Conservation (phyloP, 228 moss, liverwort and hornwort species). For the Sphagnum magellanicum region DNA sequence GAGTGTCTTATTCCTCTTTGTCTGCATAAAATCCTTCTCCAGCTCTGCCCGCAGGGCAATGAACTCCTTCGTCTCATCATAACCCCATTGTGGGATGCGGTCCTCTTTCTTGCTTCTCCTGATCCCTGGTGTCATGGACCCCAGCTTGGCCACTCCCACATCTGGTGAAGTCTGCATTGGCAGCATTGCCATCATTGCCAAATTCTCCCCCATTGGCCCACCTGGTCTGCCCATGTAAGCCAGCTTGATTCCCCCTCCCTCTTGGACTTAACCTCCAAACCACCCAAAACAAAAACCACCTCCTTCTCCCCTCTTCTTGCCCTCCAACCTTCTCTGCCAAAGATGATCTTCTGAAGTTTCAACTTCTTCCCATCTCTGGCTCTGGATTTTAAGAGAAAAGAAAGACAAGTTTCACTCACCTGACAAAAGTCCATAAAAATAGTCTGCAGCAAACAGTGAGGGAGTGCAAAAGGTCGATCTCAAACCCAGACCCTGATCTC, state of each 20-base stretch:
- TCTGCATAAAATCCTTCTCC: conserved; percentile 98
- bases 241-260: conserved; percentile 29
- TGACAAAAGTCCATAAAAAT: too few species aligned
- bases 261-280: too few species aligned
- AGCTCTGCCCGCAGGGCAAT: conserved; percentile 93
- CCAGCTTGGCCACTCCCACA: conserved; percentile 30
- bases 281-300: too few species aligned
- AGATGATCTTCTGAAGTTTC: too few species aligned
- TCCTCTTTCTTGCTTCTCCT: conserved; percentile 83
- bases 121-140: conserved; percentile 65
- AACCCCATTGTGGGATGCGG: conserved; percentile 99
- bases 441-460: too few species aligned
- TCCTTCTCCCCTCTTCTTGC: too few species aligned
- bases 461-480: too few species aligned
- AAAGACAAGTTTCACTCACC: too few species aligned
- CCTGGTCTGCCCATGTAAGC: conserved; percentile 58
- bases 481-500: too few species aligned
- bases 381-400: too few species aligned
- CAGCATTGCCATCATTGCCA: conserved; percentile 66
- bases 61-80: conserved; percentile 93
- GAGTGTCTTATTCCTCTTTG: conserved; percentile 96
- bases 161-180: conserved; percentile 65
- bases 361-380: too few species aligned
- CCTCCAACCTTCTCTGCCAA: too few species aligned
- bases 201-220: conserved; percentile 93